Percentiles rank a stretch among this genome's conserved stretches.
These are phyloP conservation scores for Erigeron philadelphicus DNA, from an alignment of 140 eudicot species.

Conservation along the genomic window DNA sequence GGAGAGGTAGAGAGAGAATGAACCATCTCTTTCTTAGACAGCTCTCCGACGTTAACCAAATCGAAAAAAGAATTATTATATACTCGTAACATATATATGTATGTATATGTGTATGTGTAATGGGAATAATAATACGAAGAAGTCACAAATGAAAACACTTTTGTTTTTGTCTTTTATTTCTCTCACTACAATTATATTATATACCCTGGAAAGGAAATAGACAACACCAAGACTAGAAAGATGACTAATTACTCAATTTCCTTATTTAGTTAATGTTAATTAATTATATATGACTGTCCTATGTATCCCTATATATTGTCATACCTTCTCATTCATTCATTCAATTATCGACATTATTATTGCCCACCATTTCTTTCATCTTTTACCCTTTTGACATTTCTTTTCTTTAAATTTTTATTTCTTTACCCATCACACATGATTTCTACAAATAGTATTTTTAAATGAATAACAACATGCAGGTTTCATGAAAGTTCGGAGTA, in stretches of 20 bases:
- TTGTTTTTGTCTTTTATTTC: slow-evolving; percentile 21
- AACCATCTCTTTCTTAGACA: slow-evolving; percentile 75
- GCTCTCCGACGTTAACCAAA: slow-evolving; percentile 91
- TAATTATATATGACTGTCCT: slow-evolving; percentile 40
- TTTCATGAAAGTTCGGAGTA: too few relatives aligned
- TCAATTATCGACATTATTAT: slow-evolving; percentile 29
- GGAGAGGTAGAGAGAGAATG: slow-evolving; percentile 30
- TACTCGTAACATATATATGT: not conserved
- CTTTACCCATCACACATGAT: not conserved
- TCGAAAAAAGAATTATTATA: slow-evolving; percentile 63
- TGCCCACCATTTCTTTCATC: not conserved
- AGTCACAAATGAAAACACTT: slow-evolving; percentile 35
- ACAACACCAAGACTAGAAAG: slow-evolving; percentile 54
- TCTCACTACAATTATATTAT: slow-evolving; percentile 35
- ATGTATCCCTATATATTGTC: slow-evolving; percentile 28
- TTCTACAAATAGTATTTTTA: not conserved
- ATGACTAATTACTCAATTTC: slow-evolving; percentile 61
- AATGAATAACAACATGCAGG: too few relatives aligned
- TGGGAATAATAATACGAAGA: slow-evolving; percentile 28
- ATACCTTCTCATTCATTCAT: slow-evolving; percentile 36
- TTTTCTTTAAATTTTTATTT: not conserved
- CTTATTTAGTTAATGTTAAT: slow-evolving; percentile 42
- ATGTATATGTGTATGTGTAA: slow-evolving; percentile 15
- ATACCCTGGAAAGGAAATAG: slow-evolving; percentile 62
- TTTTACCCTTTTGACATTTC: slow-evolving; percentile 15